These are phyloP conservation scores for Leptographium wingfieldii DNA, from an alignment of 2,329 filamentous ascomycete species.

Conservation along the genomic window DNA sequence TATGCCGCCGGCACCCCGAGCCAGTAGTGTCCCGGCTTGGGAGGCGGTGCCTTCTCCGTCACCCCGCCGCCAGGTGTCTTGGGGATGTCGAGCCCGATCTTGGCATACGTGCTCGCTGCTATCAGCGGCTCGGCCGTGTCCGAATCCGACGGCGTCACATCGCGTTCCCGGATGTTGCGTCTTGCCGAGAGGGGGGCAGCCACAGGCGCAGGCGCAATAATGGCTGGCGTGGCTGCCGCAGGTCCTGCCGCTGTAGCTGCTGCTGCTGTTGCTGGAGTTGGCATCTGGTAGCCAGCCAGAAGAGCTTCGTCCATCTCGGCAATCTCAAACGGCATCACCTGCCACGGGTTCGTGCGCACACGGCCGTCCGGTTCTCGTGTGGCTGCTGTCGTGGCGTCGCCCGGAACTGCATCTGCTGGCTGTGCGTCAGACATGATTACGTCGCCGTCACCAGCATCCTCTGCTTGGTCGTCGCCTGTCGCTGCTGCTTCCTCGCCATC, in stretches of 20 bases:
- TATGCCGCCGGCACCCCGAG: slow-evolving; percentile 65
- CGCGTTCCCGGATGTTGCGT: slow-evolving; percentile 32
- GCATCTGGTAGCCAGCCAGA: neutral
- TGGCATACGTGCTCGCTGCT: slow-evolving; percentile 46
- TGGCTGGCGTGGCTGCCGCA: neutral
- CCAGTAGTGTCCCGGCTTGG: slow-evolving; percentile 72
- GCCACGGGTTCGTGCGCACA: neutral
- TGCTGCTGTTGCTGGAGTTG: neutral
- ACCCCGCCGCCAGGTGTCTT: slow-evolving; percentile 56
- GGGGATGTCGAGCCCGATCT: slow-evolving; percentile 61
- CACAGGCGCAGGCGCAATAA: neutral
- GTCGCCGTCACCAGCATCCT: slow-evolving; percentile 19
- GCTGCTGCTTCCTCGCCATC: slow-evolving; percentile 15
- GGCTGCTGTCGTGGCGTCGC: slow-evolving; percentile 16
- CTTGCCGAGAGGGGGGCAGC: slow-evolving; percentile 11
- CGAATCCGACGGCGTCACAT: slow-evolving; percentile 58
- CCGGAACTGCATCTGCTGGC: slow-evolving; percentile 20
- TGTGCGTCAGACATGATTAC: slow-evolving; percentile 45
- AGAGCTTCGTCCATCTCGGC: slow-evolving; percentile 39
- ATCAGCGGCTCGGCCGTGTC: slow-evolving; percentile 58
- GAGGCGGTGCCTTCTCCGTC: slow-evolving; percentile 31
- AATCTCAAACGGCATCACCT: neutral
- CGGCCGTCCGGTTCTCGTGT: neutral
- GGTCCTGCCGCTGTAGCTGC: neutral
- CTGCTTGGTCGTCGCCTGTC: neutral